Evolutionary conservation across 106 monocot species (phyloP), one percentile per base, ranked within the genome.

Genomic region (Vanilla planifolia): DNA sequence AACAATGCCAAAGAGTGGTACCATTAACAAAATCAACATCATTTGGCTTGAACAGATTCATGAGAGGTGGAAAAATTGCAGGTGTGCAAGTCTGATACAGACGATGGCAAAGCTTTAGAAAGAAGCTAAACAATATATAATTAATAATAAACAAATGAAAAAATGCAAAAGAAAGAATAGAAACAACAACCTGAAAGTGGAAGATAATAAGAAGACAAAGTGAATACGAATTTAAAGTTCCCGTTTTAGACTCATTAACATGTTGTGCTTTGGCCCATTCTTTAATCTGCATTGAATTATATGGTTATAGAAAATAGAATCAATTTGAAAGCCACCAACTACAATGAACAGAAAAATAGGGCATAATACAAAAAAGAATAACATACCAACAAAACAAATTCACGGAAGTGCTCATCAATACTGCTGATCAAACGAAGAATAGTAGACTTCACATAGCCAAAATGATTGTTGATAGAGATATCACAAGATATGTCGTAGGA

Each of bases 171-270:
- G 10, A 22, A 40, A 14, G 28, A 58, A 70, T 57, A 39, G 70
- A 35, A 37, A n/a, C n/a, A n/a, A n/a, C n/a, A n/a, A 94, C 94
- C 94, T 94, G 94, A 61, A 94, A 83, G 71, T 89, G 86, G 72
- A 86, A 94, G 35, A 94, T 80, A 52, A 89, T 77, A 47, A 94
- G 48, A 48, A 94, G 60, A 62, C 89, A 94, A 48, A 94, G 89
- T 32, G 94, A 89, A 59, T 78, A 86, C 11, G 94, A 94, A 73
- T 89, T 94, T 19, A 94, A 55, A 45, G 89, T 89, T 48, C 94
- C 89, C 23, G 58, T 37, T 41, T 94, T 94, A 5, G 94, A 75
- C 40, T 94, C 67, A 68, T 89, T 89, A 25, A 94, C 77, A 43
- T 80, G 33, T 43, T 89, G 77, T 63, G 89, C 71, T 80, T 94